Base-by-base conservation (phyloP, 202 grass and related monocot genomes). In the Tripidium arundinaceum region DNA sequence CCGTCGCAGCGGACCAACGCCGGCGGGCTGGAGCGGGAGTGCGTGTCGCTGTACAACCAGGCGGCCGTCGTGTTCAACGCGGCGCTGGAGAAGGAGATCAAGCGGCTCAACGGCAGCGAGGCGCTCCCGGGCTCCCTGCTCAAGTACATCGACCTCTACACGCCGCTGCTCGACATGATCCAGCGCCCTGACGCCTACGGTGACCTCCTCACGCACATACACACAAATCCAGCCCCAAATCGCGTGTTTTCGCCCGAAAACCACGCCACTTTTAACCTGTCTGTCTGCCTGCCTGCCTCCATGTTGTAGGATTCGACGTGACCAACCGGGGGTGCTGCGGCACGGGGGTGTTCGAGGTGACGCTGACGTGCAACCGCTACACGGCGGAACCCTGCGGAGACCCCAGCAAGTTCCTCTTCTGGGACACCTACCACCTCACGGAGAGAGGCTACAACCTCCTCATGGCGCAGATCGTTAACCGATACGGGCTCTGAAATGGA, bases 341-440 rank as follows among this genome's bases (percentile, higher is more conserved):
- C 39, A 94, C 91, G 3, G 94, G 91, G 15, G 68, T 89, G 70
- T 87, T 90, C 67, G 94, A 92, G 73, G 92, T 98, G 18, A 86
- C 90, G 31, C 46, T 94, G 9, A 78, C 73, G 26, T 92, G 94
- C 73, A 98, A 94, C 73, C 34, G 72, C 1, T 84, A 92, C 81
- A 98, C 89, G 4, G 77, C 90, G n/a, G 22, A 82, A 1, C 24
- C 63, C 39, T 98, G 94, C 50, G 54, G 13, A 0, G 89, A 98
- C 47, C 78, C 70, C 3, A 78, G 11, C 41, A 92, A 92, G 62
- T 97, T 85, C 50, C 59, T 98, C 27, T 98, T 94, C 67, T 94
- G 94, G 94, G 94, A 97, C 78, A 86, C 83, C 27, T 92, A 79
- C 86, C 91, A 97, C 73, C 89, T 86, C 61, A 97, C 91, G 2